These are phyloP conservation scores for Lathyrus sativus DNA, from an alignment of 306 rosid species.

Conservation along the genomic window DNA sequence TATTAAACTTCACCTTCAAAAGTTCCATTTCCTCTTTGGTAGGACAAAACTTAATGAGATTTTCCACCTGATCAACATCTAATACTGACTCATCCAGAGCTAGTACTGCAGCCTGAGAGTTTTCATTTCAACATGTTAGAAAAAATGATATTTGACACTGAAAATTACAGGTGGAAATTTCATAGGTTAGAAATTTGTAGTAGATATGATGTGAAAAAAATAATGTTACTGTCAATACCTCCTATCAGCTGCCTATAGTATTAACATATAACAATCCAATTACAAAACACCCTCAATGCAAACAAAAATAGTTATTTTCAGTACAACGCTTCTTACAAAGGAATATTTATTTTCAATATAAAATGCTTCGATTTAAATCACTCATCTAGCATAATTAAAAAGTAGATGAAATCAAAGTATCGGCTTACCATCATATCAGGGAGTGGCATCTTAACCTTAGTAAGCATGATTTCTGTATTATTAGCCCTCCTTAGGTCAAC, in stretches of 20 bases:
- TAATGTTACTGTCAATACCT: constrained; percentile 23
- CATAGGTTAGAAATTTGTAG: constrained; percentile 24
- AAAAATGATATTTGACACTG: constrained; percentile 29
- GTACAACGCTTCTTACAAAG: constrained; percentile 27
- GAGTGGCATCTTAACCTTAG: constrained; percentile 99
- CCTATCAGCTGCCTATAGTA: constrained; percentile 17
- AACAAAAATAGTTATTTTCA: constrained; percentile 14
- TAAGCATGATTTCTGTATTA: constrained; percentile 98
- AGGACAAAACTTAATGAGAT: constrained; percentile 92
- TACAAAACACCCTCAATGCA: constrained; percentile 3
- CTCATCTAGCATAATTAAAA: constrained; percentile 16
- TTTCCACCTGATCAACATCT: constrained; percentile 97
- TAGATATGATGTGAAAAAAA: constrained; percentile 24
- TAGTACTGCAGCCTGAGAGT: constrained; percentile 82
- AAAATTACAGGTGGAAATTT: constrained; percentile 27
- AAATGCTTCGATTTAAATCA: constrained; percentile 21
- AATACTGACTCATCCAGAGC: constrained; percentile 91
- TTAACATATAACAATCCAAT: constrained; percentile 17
- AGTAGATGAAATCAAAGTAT: constrained; percentile 25
- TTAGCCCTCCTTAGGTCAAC: constrained; percentile 94
- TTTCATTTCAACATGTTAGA: constrained; percentile 38
- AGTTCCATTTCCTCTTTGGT: constrained; percentile 98
- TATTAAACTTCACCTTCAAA: constrained; percentile 69
- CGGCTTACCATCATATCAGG: constrained; percentile 96
- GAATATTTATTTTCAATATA: constrained; percentile 5